Base-by-base conservation (phyloP, 2,329 filamentous ascomycete species). In the Sclerotinia nivalis region DNA sequence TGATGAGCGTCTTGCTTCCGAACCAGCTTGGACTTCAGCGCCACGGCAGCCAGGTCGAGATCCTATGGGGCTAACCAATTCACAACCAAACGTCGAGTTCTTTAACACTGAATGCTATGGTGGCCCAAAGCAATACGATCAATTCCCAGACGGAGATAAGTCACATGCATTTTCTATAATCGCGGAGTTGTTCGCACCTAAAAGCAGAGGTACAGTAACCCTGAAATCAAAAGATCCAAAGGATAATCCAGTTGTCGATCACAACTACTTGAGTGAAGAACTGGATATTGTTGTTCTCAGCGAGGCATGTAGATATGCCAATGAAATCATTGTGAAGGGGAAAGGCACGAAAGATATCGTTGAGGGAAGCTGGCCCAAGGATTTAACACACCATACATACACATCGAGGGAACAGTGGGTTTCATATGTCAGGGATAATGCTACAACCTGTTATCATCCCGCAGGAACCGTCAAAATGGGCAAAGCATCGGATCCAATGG, bases 31-130 rank as follows among this genome's bases (percentile, higher is more conserved):
- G 88, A 81, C 81, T 3, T 79, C 81, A 6, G 84, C 86, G 0
- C 79, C 82, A 0, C 81, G 83, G 8, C 67, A 79, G 49, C 77
- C 81, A 37, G 85, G 85, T 5, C 85, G 88, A 6, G 88, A 90
- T 73, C 87, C 88, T 0, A 90, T 91, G 88, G 86, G 85, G 25
- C 79, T 90, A 22, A 84, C 83, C 0, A 78, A 81, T 0, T 77
- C 78, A 8, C 88, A 90, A 74, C 86, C 88, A 0, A 87, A 89
- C 74, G 76, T 88, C 62, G 88, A 90, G 74, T 85, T 88, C 77
- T 89, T 88, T 79, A 86, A 83, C 45, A 89, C 87, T 0, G 87
- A 89, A 75, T 86, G 85, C 74, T 89, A 88, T 72, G 86, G 86
- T 5, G 86, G 86, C 0, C 87, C 87, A 0, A 87, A 87, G 72